Evolutionary conservation across 2,329 filamentous ascomycete genomes (phyloP).

Genomic region (Fusarium pseudoanthophilum): DNA sequence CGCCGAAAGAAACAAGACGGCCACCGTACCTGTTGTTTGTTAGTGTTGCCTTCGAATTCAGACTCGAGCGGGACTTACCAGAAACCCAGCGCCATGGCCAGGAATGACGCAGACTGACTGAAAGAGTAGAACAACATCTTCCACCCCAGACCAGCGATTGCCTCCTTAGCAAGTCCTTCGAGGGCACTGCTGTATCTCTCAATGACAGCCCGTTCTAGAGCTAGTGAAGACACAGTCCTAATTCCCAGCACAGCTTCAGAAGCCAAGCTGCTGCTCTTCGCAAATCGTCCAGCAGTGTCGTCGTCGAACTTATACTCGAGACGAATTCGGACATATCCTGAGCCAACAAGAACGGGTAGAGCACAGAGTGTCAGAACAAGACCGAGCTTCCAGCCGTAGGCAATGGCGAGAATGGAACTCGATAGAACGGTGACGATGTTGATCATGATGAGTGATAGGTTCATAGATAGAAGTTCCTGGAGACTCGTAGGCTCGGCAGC

Average conservation of each 20-base stretch:
- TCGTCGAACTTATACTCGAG: constrained; percentile 60
- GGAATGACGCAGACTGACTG: constrained; percentile 54
- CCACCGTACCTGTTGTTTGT: constrained; percentile 50
- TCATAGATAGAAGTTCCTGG: constrained; percentile 62
- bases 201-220: constrained; percentile 57
- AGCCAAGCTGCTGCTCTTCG: constrained; percentile 59
- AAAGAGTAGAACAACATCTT: constrained; percentile 56
- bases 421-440: constrained; percentile 58
- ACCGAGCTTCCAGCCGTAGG: constrained; percentile 61
- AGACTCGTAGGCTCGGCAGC: constrained; percentile 57
- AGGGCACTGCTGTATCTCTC: constrained; percentile 49
- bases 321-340: constrained; percentile 61
- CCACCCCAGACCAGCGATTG: constrained; percentile 48
- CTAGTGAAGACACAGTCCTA: constrained; percentile 60
- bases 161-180: constrained; percentile 46
- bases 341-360: constrained; percentile 56
- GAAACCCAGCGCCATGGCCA: constrained; percentile 54
- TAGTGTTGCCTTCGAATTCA: background rate
- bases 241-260: constrained; percentile 62
- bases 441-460: constrained; percentile 59
- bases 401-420: constrained; percentile 58
- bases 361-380: constrained; percentile 59
- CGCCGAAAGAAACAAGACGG: constrained; percentile 54
- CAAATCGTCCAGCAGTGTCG: constrained; percentile 56
- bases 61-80: constrained; percentile 46